Evolutionary conservation across 2,329 filamentous ascomycete genomes (phyloP), one percentile per base, ranked within the genome.

Genomic region (Teratosphaeriaceae sp.): DNA sequence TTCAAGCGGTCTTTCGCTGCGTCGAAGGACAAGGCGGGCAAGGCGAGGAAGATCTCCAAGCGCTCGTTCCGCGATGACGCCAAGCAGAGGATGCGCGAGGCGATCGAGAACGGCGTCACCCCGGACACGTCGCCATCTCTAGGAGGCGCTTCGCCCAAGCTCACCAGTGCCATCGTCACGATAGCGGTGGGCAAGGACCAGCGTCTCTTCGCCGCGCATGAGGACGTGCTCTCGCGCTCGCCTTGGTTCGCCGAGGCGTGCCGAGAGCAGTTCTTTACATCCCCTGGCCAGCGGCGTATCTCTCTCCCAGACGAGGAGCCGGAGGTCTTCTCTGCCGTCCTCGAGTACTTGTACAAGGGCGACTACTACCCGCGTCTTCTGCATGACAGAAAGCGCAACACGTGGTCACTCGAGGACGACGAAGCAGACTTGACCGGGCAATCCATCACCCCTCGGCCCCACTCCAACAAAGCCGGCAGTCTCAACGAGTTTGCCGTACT

Each of bases 301-400:
- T 67, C 83, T 79, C 73, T 85, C 74, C 73, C 84, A 78, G 75
- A 78, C 56, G 79, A 80, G 76, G 87, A 94, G 73, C 88, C 89
- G 56, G 88, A 94, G 74, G 79, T 94, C 66, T 86, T 96, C 69
- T 94, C 88, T 65, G 89, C 85, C 61, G 75, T 96, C 60, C 87
- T 96, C 71, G 89, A 96, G 73, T 96, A 89, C 67, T 80, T 96
- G 55, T 96, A 96, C 82, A 94, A 94, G 74, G 88, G 86, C 55
- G 88, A 94, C 76, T 95, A 94, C 72, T 92, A 85, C 67, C 89
- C 89, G 44, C 85, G 88, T 66, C 76, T 96, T 71, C 63, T 94
- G 56, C 86, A 88, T 67, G 85, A 86, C 78, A 88, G 85, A 76
- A 82, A 82, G 66, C 84, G 80, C 63, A 83, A 86, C 73, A 84